Evolutionary conservation across 2,329 filamentous ascomycete species (phyloP).

Genomic region (Penicillium frequentans): DNA sequence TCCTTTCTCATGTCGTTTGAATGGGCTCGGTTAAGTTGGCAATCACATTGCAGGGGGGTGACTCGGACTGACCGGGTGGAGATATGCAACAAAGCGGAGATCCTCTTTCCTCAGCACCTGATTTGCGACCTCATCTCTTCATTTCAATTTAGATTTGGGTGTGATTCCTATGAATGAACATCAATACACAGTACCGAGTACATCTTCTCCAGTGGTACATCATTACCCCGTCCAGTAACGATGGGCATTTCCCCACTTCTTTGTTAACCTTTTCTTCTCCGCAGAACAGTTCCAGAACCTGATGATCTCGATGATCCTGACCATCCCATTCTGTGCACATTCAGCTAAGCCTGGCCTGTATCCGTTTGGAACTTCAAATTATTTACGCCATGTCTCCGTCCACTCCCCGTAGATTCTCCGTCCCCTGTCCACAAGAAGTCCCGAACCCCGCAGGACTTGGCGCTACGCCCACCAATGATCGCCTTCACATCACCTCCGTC

Average conservation of each 20-base stretch:
- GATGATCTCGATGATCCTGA: background rate
- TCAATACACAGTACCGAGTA: no score
- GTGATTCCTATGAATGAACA: no score
- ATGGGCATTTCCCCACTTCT: background rate
- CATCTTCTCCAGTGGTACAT: background rate
- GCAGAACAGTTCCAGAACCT: background rate
- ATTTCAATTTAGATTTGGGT: no score
- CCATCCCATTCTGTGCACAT: background rate
- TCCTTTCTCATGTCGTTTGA: background rate
- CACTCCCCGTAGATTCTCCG: conserved; percentile 17
- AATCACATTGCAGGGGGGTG: background rate
- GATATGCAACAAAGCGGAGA: conserved; percentile 5
- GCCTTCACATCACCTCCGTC: background rate
- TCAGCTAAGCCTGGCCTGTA: background rate
- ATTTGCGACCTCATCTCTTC: background rate
- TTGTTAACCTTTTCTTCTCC: background rate
- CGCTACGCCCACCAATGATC: conserved; percentile 12
- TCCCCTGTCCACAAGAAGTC: conserved; percentile 14
- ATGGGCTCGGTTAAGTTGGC: background rate
- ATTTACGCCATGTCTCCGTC: background rate
- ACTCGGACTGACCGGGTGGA: background rate
- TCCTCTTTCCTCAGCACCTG: background rate
- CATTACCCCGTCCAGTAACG: background rate
- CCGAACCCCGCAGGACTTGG: background rate
- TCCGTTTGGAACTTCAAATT: background rate